Percentiles rank a stretch among this genome's conserved stretches.
Conservation (phyloP, 163 green algal species). For the Volvox carteri region DNA sequence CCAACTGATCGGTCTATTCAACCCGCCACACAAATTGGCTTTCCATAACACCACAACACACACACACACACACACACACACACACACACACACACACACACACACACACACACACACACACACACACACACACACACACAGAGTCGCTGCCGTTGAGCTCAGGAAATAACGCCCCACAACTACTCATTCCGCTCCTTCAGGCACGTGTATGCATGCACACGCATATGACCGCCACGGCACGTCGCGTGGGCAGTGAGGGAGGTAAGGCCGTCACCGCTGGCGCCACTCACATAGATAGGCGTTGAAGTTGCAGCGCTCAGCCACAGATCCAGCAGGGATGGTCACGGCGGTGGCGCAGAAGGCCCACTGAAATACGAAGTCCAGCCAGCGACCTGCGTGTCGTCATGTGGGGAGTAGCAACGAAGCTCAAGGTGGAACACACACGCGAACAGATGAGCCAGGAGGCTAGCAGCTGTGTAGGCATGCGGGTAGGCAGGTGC, state of each 20-base stretch:
- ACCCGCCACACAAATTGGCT: too few species aligned
- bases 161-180: too few species aligned
- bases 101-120: neutral
- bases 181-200: too few species aligned
- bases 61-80: neutral
- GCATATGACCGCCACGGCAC: neutral
- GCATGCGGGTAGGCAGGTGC: too few species aligned
- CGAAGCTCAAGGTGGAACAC: too few species aligned
- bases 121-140: neutral
- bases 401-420: too few species aligned
- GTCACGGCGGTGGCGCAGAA: conserved; percentile 84
- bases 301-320: conserved; percentile 81
- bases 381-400: conserved; percentile 39
- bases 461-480: neutral
- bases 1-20: too few species aligned
- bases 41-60: neutral
- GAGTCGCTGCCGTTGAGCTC: too few species aligned
- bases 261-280: too few species aligned
- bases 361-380: conserved; percentile 86
- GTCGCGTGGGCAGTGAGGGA: too few species aligned
- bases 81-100: neutral
- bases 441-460: neutral
- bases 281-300: conserved; percentile 31
- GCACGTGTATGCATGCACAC: neutral
- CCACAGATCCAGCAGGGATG: conserved; percentile 82